Base-by-base conservation (phyloP, 2,329 filamentous ascomycete species). In the Cadophora sp. region DNA sequence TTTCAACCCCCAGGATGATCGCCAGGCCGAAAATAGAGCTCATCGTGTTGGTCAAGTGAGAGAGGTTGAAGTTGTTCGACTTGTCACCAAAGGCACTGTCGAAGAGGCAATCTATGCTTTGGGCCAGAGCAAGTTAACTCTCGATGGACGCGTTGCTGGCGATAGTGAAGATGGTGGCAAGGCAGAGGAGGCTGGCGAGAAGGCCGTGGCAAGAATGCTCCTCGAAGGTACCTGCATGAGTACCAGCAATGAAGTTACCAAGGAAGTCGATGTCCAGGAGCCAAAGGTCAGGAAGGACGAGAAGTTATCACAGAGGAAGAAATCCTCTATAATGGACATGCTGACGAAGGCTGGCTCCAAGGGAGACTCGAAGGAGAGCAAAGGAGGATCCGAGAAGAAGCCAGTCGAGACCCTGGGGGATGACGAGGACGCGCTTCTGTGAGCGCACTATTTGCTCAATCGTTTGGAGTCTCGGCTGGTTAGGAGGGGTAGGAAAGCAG, bases 1-100 rank as follows among this genome's bases (percentile, higher is more conserved):
- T n/a, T 97, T 97, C 81, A 99, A 99, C 74, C 96, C 96, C 0
- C 96, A 99, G 77, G 95, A 98, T 73, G 96, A 99, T 76, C 89
- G 97, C n/a, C 96, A 99, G 78, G 96, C 96, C 0, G 96, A 98
- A 82, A 98, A 99, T 78, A 90, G 96, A 20, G 96, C 96, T 0
- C 96, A 99, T 80, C 91, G 96, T 16, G 92, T 99, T 9, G 96
- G 96, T 0, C 96, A 99, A 82, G 94, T 87, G 36, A 85, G 92
- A 18, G 91, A 95, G 43, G 96, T 99, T 1, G 95, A 99, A 77
- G 91, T 99, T 48, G 89, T 97, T 48, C 85, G 94, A 36, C 84
- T 99, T 0, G 91, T 99, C 63, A 92, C 92, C 0, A 86, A 85
- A 65, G 87, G 85, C 65, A 97, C 95, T 0, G 92, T 99, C 33